phyloP scores from a whole-genome alignment of 371 early-diverging fungal species.

The Amoeboaphelidium occidentale region DNA sequence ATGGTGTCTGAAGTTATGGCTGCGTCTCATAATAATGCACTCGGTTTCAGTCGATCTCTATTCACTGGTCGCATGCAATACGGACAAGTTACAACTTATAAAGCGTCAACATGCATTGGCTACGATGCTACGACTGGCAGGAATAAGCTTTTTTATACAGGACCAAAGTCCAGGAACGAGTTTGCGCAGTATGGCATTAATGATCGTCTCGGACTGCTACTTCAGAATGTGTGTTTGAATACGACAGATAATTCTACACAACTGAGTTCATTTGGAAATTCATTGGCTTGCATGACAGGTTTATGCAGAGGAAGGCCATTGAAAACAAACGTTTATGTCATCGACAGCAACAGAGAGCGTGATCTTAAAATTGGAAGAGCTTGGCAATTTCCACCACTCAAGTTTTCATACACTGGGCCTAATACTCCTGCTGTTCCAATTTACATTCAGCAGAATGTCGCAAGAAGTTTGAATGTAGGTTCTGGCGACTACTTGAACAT shows the following conservation, averaged over 20 bases:
- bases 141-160: slow-evolving; percentile 1
- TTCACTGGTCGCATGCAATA: neutral
- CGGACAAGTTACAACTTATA: neutral
- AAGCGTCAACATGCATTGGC: slow-evolving; percentile 1
- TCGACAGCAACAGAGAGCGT: slow-evolving; percentile 7
- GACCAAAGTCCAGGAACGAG: neutral
- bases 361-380: slow-evolving; percentile 3
- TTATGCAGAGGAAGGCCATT: neutral
- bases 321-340: neutral
- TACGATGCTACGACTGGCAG: slow-evolving; percentile 1
- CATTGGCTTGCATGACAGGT: neutral
- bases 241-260: neutral
- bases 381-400: slow-evolving; percentile 5
- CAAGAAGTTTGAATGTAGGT: neutral
- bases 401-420: too few relatives aligned
- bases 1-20: neutral
- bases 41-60: slow-evolving; percentile 3
- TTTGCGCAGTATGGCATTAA: neutral
- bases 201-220: slow-evolving; percentile 1
- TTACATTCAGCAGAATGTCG: slow-evolving; percentile 1
- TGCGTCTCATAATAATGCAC: neutral
- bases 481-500: slow-evolving; percentile 4
- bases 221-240: neutral
- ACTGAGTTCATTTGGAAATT: neutral
- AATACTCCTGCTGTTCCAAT: slow-evolving; percentile 3